These are phyloP conservation scores for Flammula alnicola DNA, from an alignment of 1,284 basidiomycete genomes.

Conservation along the genomic window DNA sequence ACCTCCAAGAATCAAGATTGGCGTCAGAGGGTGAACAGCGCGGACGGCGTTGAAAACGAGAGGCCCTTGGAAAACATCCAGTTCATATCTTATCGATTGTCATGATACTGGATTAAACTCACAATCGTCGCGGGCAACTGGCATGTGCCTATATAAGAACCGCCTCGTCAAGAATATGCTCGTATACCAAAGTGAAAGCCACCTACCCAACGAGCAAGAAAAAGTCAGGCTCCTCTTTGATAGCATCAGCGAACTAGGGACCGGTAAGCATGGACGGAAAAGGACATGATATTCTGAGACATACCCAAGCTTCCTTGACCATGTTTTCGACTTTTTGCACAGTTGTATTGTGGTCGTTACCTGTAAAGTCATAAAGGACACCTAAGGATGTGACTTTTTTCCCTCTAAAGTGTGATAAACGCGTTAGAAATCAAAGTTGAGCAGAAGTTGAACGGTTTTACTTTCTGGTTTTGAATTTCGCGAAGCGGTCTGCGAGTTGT, in stretches of 20 bases:
- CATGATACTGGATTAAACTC: conserved; percentile 33
- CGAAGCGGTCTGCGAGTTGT: conserved; percentile 64
- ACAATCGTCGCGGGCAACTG: conserved; percentile 67
- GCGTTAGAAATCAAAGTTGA: conserved; percentile 3
- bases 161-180: not conserved
- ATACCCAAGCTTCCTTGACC: conserved; percentile 76
- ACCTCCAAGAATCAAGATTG: conserved; percentile 83
- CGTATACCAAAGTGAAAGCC: not conserved
- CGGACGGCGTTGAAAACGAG: conserved; percentile 77
- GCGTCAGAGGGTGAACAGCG: conserved; percentile 70
- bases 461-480: conserved; percentile 80
- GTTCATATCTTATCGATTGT: not conserved
- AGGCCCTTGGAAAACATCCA: conserved; percentile 49
- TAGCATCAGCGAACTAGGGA: conserved; percentile 77
- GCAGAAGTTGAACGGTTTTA: conserved; percentile 36
- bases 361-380: conserved; percentile 78
- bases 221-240: conserved; percentile 80
- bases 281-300: conserved; percentile 13
- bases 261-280: too few relatives aligned
- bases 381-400: conserved; percentile 79
- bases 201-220: conserved; percentile 75
- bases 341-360: conserved; percentile 68
- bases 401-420: conserved; percentile 47
- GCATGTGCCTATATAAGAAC: conserved; percentile 62
- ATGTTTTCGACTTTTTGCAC: conserved; percentile 76